Conservation (phyloP, 2,329 filamentous ascomycete species). For the Aspergillus sp. region DNA sequence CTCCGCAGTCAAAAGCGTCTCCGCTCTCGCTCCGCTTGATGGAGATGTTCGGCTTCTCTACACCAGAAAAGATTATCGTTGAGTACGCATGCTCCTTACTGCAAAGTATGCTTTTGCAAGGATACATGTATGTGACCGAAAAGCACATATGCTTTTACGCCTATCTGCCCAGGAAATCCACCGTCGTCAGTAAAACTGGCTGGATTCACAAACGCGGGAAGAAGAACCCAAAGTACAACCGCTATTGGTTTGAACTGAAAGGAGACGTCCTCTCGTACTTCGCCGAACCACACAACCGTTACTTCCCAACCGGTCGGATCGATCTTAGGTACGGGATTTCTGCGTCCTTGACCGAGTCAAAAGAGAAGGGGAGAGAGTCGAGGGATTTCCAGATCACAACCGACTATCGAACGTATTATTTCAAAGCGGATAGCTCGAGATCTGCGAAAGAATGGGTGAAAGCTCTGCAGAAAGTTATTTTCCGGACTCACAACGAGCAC, state of each 20-base stretch:
- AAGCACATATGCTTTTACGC: slow-evolving; percentile 97
- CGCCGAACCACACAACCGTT: slow-evolving; percentile 78
- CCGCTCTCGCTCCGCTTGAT: slow-evolving; percentile 72
- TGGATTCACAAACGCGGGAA: slow-evolving; percentile 87
- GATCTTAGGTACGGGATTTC: slow-evolving; percentile 91
- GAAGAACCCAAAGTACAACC: slow-evolving; percentile 82
- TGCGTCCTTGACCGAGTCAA: slow-evolving; percentile 71
- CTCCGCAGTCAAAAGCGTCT: slow-evolving; percentile 51
- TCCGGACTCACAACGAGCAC: slow-evolving; percentile 92
- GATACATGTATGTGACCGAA: slow-evolving; percentile 93
- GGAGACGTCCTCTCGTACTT: slow-evolving; percentile 93
- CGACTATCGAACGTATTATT: slow-evolving; percentile 80
- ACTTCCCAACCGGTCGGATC: slow-evolving; percentile 90
- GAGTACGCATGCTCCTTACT: slow-evolving; percentile 95
- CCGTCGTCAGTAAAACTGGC: slow-evolving; percentile 80
- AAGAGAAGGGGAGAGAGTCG: slow-evolving; percentile 72
- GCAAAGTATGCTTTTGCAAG: slow-evolving; percentile 88
- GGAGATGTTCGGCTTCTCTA: slow-evolving; percentile 84
- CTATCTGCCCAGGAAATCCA: slow-evolving; percentile 90
- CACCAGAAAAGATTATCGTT: slow-evolving; percentile 80
- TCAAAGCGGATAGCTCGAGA: slow-evolving; percentile 82
- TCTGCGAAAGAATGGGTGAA: slow-evolving; percentile 98
- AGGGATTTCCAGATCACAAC: slow-evolving; percentile 81
- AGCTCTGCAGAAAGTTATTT: slow-evolving; percentile 90
- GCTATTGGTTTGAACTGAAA: slow-evolving; percentile 92